Evolutionary conservation across 2,329 filamentous ascomycete genomes (phyloP), one percentile per base, ranked within the genome.

Genomic region (Pezicula rhizophila): DNA sequence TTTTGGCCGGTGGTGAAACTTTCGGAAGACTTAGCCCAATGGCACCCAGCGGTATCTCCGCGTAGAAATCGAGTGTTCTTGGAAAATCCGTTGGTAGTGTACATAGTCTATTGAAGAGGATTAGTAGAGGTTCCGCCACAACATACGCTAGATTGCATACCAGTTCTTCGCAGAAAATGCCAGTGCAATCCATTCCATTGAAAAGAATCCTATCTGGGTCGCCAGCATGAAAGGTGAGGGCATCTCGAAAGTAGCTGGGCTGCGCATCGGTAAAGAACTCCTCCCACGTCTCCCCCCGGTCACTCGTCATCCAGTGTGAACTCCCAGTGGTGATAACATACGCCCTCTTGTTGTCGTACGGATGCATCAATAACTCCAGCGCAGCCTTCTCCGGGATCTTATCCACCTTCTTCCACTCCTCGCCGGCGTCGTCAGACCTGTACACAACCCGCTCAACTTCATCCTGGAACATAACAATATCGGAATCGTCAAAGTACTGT

Each of bases 401-500:
- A 25, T 81, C 68, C 53, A 92, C 72, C 53, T 70, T 71, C 40
- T 79, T 70, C 92, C 93, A 99, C 41, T 73, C 79, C 58, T 79
- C 79, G 57, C 93, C 95, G 35, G 87, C 90, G 70, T 97, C 82
- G 42, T 76, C 75, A 40, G 92, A 95, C 52, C 88, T 84, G 67
- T 84, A 90, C 45, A 95, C 75, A 53, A 80, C 81, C 51, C 77
- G 75, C 37, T 77, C 76, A 12, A 75, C 67, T 44, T 72, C 63
- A 64, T 95, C 87, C 60, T 85, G 82, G 63, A 89, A 83, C 41
- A 97, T 69, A 51, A 95, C 75, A 45, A 86, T 80, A 65, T 96
- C 85, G 57, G 88, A 91, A 66, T 92, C 88, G 62, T 93, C 85
- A 64, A 99, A 97, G 70, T 96, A 99, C 70, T 87, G 86, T 56